A percentile compares a stretch with the other conserved stretches of the same genome.
phyloP scores from a whole-genome alignment of 768 basidiomycete genomes.

The Naganishia antarctica region DNA sequence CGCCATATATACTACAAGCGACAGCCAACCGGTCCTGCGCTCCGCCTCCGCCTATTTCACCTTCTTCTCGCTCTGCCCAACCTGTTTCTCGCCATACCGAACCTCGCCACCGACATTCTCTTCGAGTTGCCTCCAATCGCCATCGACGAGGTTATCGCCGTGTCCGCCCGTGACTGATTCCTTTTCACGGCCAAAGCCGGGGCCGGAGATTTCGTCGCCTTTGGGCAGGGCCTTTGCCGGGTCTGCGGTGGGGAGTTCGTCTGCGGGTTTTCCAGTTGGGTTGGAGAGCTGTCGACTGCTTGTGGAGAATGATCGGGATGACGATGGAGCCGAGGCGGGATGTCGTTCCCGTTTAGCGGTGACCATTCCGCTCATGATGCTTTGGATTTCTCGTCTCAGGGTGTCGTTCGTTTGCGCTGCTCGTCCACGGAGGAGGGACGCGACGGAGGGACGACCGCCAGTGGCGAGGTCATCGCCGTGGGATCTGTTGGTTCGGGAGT shows the following conservation, averaged over 20 bases:
- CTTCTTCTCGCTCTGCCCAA: conserved; percentile 22
- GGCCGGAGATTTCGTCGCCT: conserved; percentile 19
- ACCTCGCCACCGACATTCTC: conserved; percentile 28
- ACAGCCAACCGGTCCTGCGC: neutral
- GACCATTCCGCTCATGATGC: conserved; percentile 8
- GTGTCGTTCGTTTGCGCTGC: neutral
- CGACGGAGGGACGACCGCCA: neutral
- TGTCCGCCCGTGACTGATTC: neutral
- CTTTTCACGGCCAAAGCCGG: conserved; percentile 20
- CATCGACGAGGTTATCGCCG: conserved; percentile 19
- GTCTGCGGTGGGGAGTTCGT: conserved; percentile 24
- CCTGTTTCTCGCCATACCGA: conserved; percentile 20
- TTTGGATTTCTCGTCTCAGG: neutral
- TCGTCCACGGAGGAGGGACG: neutral
- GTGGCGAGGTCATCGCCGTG: conserved; percentile 1
- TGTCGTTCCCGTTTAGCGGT: neutral
- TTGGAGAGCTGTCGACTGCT: conserved; percentile 11
- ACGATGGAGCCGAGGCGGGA: neutral
- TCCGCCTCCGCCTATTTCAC: conserved; percentile 6
- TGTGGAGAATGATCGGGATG: conserved; percentile 4
- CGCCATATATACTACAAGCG: neutral
- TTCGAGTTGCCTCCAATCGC: conserved; percentile 27
- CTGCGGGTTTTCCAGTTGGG: conserved; percentile 17
- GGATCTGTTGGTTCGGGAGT: neutral
- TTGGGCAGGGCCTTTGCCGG: conserved; percentile 13